These are phyloP conservation scores for Alternaria postmessia DNA, from an alignment of 2,329 filamentous ascomycete genomes.

Conservation along the genomic window DNA sequence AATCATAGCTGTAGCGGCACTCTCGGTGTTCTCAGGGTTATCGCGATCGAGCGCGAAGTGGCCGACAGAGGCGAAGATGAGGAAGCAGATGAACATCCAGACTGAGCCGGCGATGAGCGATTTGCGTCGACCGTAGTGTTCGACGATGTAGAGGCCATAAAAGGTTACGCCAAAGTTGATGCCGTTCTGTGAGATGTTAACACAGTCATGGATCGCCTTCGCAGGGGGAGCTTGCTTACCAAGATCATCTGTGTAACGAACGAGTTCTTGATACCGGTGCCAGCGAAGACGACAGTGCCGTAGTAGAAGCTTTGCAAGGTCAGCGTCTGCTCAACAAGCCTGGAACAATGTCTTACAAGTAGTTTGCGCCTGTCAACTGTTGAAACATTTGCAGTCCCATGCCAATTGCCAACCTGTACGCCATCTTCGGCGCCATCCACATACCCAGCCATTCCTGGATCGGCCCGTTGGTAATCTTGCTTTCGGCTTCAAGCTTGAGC, in stretches of 20 bases:
- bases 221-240: constrained; percentile 27
- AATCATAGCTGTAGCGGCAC: constrained; percentile 63
- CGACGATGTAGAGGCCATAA: constrained; percentile 56
- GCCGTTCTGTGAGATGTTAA: constrained; percentile 37
- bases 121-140: constrained; percentile 55
- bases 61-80: constrained; percentile 59
- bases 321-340: neutral
- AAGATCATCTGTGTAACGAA: constrained; percentile 37
- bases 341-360: constrained; percentile 38
- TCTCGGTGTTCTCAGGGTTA: constrained; percentile 40
- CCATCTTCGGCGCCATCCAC: constrained; percentile 70
- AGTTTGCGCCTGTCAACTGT: constrained; percentile 68
- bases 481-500: constrained; percentile 61
- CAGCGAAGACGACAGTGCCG: constrained; percentile 54
- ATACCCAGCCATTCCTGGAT: constrained; percentile 65
- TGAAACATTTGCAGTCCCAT: constrained; percentile 70
- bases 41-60: constrained; percentile 52
- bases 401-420: constrained; percentile 68
- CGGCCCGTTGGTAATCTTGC: constrained; percentile 42
- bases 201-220: neutral
- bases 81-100: constrained; percentile 65
- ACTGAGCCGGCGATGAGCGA: constrained; percentile 55
- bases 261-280: constrained; percentile 52
- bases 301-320: constrained; percentile 57
- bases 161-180: constrained; percentile 59